A percentile compares a stretch with the other conserved stretches of the same genome.
Conservation (phyloP, 2,329 filamentous ascomycete genomes). For the Fusarium napiforme region DNA sequence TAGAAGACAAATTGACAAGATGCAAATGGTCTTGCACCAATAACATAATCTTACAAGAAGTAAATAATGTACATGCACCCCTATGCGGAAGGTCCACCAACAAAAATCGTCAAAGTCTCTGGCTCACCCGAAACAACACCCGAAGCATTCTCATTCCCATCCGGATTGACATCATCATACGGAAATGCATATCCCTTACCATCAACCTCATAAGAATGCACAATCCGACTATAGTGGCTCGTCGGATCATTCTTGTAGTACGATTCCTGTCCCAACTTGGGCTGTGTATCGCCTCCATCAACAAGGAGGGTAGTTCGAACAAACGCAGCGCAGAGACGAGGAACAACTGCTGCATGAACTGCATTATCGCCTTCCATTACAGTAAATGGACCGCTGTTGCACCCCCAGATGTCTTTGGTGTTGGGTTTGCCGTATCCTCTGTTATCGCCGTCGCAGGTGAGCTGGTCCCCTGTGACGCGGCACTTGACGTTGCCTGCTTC, state of each 20-base stretch:
- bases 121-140: slow-evolving; percentile 47
- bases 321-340: slow-evolving; percentile 64
- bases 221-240: slow-evolving; percentile 68
- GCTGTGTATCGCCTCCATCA: slow-evolving; percentile 59
- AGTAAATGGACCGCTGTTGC: slow-evolving; percentile 60
- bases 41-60: background rate
- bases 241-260: slow-evolving; percentile 61
- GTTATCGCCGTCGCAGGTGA: slow-evolving; percentile 57
- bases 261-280: slow-evolving; percentile 47
- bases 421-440: slow-evolving; percentile 56
- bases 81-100: slow-evolving; percentile 33
- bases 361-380: slow-evolving; percentile 52
- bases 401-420: slow-evolving; percentile 61
- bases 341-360: slow-evolving; percentile 56
- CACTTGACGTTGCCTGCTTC: slow-evolving; percentile 54
- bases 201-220: slow-evolving; percentile 70
- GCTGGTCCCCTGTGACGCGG: slow-evolving; percentile 48
- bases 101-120: slow-evolving; percentile 44
- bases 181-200: slow-evolving; percentile 73
- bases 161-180: slow-evolving; percentile 74
- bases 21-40: fast-evolving
- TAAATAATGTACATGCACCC: background rate
- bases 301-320: slow-evolving; percentile 58
- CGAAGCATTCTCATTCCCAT: slow-evolving; percentile 63
- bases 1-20: too few species aligned